phyloP scores from a whole-genome alignment of 2,329 filamentous ascomycete genomes.

The Coniochaeta sp. region DNA sequence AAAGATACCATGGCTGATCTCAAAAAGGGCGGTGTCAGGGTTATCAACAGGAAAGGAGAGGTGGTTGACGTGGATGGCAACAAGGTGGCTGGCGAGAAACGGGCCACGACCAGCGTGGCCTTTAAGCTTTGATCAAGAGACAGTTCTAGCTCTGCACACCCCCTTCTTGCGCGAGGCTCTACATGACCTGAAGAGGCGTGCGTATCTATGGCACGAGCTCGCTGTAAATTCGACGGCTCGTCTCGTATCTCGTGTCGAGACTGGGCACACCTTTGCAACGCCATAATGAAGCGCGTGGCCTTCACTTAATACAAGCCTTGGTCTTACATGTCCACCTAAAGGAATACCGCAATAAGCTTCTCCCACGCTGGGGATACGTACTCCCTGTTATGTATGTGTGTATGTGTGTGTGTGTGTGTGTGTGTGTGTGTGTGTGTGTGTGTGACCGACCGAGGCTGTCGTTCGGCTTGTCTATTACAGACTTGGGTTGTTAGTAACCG shows the following conservation, averaged over 20 bases:
- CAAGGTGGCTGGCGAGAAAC: slow-evolving; percentile 50
- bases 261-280: no score
- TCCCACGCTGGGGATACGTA: no score
- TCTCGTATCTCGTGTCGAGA: not conserved
- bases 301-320: no score
- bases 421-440: no score
- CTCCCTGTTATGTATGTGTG: no score
- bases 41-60: slow-evolving; percentile 86
- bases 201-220: not conserved
- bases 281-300: no score
- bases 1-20: slow-evolving; percentile 38
- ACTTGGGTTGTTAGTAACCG: no score
- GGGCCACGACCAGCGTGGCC: slow-evolving; percentile 41
- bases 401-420: no score
- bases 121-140: slow-evolving; percentile 47
- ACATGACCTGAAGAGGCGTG: not conserved
- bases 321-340: no score
- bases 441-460: no score
- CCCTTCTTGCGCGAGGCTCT: not conserved
- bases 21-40: slow-evolving; percentile 71
- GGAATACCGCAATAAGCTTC: no score
- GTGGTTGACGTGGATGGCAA: slow-evolving; percentile 78
- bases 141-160: not conserved
- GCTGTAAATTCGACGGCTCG: not conserved
- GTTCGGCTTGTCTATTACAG: no score